Evolutionary conservation across 192 early-diverging fungal genomes (phyloP).

Genomic region (Backusella circina): DNA sequence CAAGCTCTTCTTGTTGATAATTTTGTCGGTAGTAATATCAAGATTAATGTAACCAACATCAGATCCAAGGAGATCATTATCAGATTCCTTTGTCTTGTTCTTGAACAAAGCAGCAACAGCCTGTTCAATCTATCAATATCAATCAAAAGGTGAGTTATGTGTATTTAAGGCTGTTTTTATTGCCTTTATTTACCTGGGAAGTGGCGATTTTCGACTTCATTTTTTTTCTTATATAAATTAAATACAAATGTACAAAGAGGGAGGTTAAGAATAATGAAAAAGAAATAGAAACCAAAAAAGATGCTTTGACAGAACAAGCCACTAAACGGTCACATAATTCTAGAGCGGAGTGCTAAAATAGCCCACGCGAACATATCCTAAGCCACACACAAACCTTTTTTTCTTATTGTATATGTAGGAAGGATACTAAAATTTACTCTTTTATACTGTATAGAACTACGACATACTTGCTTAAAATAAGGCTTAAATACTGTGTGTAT

Average conservation of each 20-base stretch:
- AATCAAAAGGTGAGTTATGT: neutral
- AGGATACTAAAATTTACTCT: too few species aligned
- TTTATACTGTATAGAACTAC: too few species aligned
- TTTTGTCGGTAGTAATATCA: constrained; percentile 19
- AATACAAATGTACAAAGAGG: neutral
- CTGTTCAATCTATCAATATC: constrained; percentile 6
- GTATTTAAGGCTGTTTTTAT: neutral
- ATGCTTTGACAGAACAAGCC: constrained; percentile 4
- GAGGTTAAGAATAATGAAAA: neutral
- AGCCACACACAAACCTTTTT: neutral
- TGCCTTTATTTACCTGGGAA: neutral
- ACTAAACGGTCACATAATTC: neutral
- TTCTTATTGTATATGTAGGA: neutral
- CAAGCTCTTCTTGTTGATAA: neutral
- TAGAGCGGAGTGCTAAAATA: neutral
- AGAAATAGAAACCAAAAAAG: neutral
- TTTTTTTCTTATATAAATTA: neutral
- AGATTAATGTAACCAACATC: constrained; percentile 6
- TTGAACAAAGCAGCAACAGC: constrained; percentile 26
- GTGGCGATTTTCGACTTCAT: neutral
- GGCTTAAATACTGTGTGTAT: neutral
- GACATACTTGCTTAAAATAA: too few species aligned
- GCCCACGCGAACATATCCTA: neutral
- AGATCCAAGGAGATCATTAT: constrained; percentile 16
- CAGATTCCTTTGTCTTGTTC: neutral